These are phyloP conservation scores for Alternaria atra DNA, from an alignment of 2,329 filamentous ascomycete species.

Conservation along the genomic window DNA sequence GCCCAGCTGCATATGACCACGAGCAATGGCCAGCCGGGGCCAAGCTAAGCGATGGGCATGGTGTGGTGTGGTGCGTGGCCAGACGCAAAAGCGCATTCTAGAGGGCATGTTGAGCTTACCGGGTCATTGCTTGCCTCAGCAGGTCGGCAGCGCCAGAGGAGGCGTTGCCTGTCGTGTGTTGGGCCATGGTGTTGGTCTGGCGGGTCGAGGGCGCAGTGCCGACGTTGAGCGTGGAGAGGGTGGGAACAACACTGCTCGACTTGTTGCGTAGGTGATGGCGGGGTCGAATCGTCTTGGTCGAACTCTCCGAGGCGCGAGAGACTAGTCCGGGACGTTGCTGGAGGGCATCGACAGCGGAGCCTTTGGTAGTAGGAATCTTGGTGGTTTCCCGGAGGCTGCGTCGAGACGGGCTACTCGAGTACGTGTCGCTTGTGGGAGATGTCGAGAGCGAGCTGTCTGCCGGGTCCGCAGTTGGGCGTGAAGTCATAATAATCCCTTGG, in stretches of 20 bases:
- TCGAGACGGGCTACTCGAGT: conserved; percentile 26
- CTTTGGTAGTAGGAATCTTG: conserved; percentile 28
- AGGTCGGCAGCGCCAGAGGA: conserved; percentile 64
- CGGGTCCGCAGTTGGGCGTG: conserved; percentile 37
- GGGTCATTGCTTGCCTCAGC: conserved; percentile 66
- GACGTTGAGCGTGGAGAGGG: conserved; percentile 51
- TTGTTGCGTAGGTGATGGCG: conserved; percentile 48
- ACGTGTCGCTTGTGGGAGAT: conserved; percentile 21
- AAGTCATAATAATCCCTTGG: conserved; percentile 48
- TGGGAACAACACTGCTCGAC: conserved; percentile 56
- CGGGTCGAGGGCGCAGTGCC: conserved; percentile 40
- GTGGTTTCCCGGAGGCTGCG: conserved; percentile 24
- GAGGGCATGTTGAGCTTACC: conserved; percentile 55
- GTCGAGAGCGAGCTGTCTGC: conserved; percentile 26
- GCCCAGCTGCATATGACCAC: conserved; percentile 24
- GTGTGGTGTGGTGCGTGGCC: conserved; percentile 6
- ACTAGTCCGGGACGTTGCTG: conserved; percentile 43
- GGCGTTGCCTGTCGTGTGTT: conserved; percentile 49
- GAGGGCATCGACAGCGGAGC: conserved; percentile 41
- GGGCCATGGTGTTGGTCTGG: conserved; percentile 44
- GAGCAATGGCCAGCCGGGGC: neutral
- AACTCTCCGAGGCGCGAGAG: conserved; percentile 42
- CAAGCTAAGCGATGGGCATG: conserved; percentile 29
- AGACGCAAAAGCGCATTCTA: neutral
- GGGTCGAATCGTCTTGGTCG: conserved; percentile 40